A percentile compares a stretch with the other conserved stretches of the same genome.
Evolutionary conservation across 768 basidiomycete species (phyloP).

Genomic region (Crepidotus variabilis): DNA sequence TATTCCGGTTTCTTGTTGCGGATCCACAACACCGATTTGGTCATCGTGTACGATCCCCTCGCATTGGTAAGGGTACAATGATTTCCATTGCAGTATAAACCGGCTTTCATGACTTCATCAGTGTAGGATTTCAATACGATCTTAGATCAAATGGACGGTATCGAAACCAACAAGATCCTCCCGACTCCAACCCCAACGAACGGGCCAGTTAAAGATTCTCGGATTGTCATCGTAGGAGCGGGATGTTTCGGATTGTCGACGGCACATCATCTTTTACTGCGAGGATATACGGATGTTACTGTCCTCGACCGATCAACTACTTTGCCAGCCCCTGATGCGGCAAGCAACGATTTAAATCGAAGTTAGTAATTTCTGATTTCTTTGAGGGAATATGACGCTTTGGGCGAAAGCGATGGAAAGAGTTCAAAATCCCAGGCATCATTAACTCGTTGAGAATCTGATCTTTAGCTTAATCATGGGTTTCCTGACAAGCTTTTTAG

Average conservation of each 20-base stretch:
- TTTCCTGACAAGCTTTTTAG: constrained; percentile 28
- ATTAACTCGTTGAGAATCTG: not conserved
- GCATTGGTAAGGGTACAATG: no score
- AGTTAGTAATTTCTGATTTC: constrained; percentile 24
- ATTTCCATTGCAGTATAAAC: no score
- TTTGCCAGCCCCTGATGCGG: constrained; percentile 81
- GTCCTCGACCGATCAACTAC: constrained; percentile 67
- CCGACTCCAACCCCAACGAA: constrained; percentile 13
- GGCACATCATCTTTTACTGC: constrained; percentile 69
- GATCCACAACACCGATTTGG: no score
- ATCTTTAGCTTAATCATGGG: not conserved
- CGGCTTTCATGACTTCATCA: no score
- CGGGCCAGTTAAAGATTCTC: constrained; percentile 26
- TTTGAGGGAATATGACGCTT: not conserved
- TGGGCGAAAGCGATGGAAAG: no score
- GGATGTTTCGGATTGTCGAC: constrained; percentile 89
- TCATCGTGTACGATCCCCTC: no score
- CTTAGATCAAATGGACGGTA: not conserved
- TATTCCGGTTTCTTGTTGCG: no score
- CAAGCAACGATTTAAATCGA: constrained; percentile 55
- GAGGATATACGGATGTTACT: constrained; percentile 68
- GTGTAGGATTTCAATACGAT: no score
- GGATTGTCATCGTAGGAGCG: constrained; percentile 70
- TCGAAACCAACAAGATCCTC: not conserved
- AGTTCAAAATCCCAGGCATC: no score